Percentiles rank a stretch among this genome's conserved stretches.
Evolutionary conservation across 257 asterid genomes (phyloP).

Genomic region (Perilla frutescens): DNA sequence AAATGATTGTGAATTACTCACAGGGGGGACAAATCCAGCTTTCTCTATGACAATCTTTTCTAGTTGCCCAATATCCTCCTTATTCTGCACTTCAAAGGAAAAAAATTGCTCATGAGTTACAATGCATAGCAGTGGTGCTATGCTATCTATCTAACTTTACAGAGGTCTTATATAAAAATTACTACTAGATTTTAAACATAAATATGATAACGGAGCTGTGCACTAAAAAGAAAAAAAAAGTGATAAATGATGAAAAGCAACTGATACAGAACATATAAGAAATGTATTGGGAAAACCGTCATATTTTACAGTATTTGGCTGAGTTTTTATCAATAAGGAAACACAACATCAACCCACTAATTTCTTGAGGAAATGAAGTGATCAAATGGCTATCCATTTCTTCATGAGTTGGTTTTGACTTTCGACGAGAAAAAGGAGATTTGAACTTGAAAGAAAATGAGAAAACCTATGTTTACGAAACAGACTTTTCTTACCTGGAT

Average conservation of each 20-base stretch:
- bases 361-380: background rate
- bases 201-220: background rate
- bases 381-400: background rate
- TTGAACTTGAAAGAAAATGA: background rate
- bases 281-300: background rate
- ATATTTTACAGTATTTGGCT: background rate
- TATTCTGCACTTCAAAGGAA: constrained; percentile 56
- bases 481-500: constrained; percentile 64
- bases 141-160: background rate
- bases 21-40: constrained; percentile 56
- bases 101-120: constrained; percentile 8
- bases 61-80: constrained; percentile 52
- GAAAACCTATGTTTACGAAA: constrained; percentile 5
- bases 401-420: background rate
- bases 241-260: background rate
- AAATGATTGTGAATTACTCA: constrained; percentile 44
- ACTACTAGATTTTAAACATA: background rate
- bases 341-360: background rate
- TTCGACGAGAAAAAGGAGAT: background rate
- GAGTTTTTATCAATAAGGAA: background rate
- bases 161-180: background rate
- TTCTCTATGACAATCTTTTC: constrained; percentile 57
- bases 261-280: background rate
- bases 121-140: background rate
- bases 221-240: constrained; percentile 2